phyloP scores from a whole-genome alignment of 1,139 yeast genomes.

The Yamadazyma pseudoaaseri region DNA sequence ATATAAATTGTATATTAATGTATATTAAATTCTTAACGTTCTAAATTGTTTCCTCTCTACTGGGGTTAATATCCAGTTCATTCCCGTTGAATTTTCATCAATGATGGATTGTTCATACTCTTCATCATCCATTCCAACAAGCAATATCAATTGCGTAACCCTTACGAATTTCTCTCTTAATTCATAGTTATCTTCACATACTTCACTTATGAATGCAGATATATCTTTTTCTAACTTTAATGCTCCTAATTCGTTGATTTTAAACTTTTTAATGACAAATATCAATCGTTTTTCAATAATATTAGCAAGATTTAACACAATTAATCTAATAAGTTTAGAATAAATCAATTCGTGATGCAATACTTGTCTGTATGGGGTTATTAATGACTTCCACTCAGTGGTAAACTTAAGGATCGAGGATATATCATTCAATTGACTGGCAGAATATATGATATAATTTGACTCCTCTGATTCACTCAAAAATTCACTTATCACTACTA shows the following conservation, averaged over 20 bases:
- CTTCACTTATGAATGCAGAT: slow-evolving; percentile 66
- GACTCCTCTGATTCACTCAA: slow-evolving; percentile 52
- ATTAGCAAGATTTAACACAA: slow-evolving; percentile 52
- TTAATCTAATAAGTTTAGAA: slow-evolving; percentile 46
- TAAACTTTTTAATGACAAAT: slow-evolving; percentile 54
- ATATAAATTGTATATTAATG: slow-evolving; percentile 4
- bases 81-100: slow-evolving; percentile 41
- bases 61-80: slow-evolving; percentile 80
- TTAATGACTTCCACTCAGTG: slow-evolving; percentile 60
- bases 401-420: slow-evolving; percentile 45
- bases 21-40: slow-evolving; percentile 31
- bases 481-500: slow-evolving; percentile 50
- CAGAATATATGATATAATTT: slow-evolving; percentile 32
- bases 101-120: slow-evolving; percentile 47
- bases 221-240: slow-evolving; percentile 82
- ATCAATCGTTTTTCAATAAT: slow-evolving; percentile 69
- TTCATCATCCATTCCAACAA: slow-evolving; percentile 82
- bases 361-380: slow-evolving; percentile 62
- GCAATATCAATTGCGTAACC: slow-evolving; percentile 78
- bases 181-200: slow-evolving; percentile 61
- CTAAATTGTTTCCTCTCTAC: slow-evolving; percentile 65
- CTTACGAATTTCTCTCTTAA: slow-evolving; percentile 76
- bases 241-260: slow-evolving; percentile 79
- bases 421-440: slow-evolving; percentile 30
- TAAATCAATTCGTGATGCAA: slow-evolving; percentile 51